Percentiles rank a stretch among this genome's conserved stretches.
These are phyloP conservation scores for Excoecaria cochinchinensis DNA, from an alignment of 345 rosid genomes.

Conservation along the genomic window DNA sequence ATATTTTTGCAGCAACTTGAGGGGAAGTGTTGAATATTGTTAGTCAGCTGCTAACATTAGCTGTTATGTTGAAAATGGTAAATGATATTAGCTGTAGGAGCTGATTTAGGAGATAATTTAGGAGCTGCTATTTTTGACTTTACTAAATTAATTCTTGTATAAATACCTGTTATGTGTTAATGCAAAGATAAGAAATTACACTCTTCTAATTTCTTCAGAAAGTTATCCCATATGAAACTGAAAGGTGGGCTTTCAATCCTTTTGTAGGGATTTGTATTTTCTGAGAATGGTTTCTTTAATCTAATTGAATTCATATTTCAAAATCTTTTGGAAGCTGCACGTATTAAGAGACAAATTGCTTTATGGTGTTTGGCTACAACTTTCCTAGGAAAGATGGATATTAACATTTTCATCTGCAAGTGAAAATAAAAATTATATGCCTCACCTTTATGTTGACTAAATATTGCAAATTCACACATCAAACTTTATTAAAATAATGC, in stretches of 20 bases:
- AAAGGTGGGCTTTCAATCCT: neutral
- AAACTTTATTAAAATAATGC: neutral
- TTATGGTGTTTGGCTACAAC: neutral
- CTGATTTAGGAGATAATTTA: too few relatives aligned
- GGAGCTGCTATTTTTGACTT: too few relatives aligned
- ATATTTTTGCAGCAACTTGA: too few relatives aligned
- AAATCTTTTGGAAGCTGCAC: neutral
- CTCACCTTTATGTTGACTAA: neutral
- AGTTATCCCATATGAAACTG: neutral
- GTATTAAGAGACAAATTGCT: neutral
- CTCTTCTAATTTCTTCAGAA: neutral
- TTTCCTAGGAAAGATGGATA: neutral
- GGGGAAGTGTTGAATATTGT: too few relatives aligned
- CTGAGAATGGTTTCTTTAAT: neutral
- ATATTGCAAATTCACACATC: neutral
- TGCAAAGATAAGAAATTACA: too few relatives aligned
- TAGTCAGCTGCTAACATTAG: too few relatives aligned
- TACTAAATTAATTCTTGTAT: too few relatives aligned
- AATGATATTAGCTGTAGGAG: too few relatives aligned
- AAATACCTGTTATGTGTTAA: too few relatives aligned
- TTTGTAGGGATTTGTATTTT: neutral
- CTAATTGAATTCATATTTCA: neutral
- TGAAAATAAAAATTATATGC: neutral
- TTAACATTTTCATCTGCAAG: neutral
- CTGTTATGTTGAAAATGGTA: too few relatives aligned